Evolutionary conservation across 2,329 filamentous ascomycete genomes (phyloP), one percentile per base, ranked within the genome.

Genomic region (Aspergillus floridensis): DNA sequence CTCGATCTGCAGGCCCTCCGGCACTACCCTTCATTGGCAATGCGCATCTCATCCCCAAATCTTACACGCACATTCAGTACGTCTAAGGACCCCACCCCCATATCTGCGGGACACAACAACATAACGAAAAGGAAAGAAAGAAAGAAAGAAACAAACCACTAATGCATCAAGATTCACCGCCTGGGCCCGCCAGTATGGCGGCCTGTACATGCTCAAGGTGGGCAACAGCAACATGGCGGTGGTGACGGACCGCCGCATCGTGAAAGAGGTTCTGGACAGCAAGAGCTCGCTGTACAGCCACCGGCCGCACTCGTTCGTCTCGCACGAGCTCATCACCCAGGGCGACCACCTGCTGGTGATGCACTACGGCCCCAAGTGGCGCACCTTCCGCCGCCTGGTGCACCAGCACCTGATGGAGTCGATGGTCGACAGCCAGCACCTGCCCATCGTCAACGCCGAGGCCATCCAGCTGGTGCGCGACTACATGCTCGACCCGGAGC

Each of bases 321-420:
- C 74, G 1, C 68, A 78, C 35, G 64, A 66, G 12, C 66, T 83
- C 26, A 80, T 83, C 52, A 77, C 77, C 3, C 69, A 73, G 2
- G 79, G 80, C 2, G 76, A 82, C 61, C 81, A 83, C 63, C 67
- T 81, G 4, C 70, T 82, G 3, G 64, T 79, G 24, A 81, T 82
- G 76, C 68, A 80, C 41, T 80, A 82, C 50, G 77, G 78, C 0
- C 68, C 75, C 14, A 71, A 68, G 19, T 84, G 81, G 82, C 71
- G 79, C 6, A 71, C 63, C 3, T 74, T 77, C n/a, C 74, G 82
- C n/a, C 80, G 78, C 59, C 63, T 81, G 3, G 67, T 81, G 6
- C 77, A 82, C 56, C 76, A 80, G 53, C 70, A 76, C 57, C 75
- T 82, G 51, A 81, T 74, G 65, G 80, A 82, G 64, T 71, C 68